Conservation (phyloP, 257 asterid species). For the Solanum bukasovii region DNA sequence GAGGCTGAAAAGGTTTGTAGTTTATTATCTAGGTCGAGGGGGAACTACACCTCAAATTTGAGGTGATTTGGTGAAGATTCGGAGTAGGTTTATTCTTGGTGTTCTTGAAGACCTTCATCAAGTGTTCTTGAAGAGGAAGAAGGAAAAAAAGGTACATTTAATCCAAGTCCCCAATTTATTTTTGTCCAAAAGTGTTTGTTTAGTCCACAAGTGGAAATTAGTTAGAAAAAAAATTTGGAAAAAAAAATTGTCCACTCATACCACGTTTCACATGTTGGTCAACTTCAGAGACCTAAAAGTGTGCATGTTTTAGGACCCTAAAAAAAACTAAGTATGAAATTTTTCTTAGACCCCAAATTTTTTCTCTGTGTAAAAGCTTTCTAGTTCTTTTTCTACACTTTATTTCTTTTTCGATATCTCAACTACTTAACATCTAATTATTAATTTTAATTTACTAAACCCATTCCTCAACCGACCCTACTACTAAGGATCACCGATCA, state of each 20-base stretch:
- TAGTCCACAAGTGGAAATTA: neutral
- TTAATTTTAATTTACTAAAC: neutral
- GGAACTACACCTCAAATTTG: neutral
- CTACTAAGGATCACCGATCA: neutral
- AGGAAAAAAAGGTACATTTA: too few species aligned
- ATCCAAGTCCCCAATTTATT: neutral
- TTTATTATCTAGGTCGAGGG: neutral
- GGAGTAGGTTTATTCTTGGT: neutral
- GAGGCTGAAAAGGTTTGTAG: neutral
- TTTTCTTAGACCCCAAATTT: neutral
- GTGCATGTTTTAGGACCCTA: neutral
- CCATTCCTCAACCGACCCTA: neutral
- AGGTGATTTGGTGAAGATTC: neutral
- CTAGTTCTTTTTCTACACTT: neutral
- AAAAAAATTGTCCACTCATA: too few species aligned
- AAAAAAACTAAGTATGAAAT: too few species aligned
- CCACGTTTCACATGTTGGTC: neutral
- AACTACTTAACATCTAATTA: too few species aligned
- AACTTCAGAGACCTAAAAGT: neutral
- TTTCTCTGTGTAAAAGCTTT: neutral
- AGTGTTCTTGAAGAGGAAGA: neutral
- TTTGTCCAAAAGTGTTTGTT: neutral
- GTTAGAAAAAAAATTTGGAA: neutral
- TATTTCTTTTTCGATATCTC: neutral
- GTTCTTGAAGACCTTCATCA: neutral